Base-by-base conservation (phyloP, 352 stramenopile genomes). In the Globisporangium takayamanum region DNA sequence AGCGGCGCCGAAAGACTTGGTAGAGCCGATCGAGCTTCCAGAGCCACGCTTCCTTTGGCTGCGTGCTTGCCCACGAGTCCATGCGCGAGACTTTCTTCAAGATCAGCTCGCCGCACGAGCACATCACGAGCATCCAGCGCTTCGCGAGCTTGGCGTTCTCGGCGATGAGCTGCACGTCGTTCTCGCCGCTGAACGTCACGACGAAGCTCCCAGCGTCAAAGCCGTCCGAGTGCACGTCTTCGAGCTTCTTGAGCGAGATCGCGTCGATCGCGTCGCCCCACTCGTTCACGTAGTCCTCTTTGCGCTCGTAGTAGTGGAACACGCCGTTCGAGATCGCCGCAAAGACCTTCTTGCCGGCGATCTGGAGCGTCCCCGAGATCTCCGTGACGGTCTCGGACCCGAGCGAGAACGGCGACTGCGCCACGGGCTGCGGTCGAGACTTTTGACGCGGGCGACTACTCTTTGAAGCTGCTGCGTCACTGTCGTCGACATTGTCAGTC, bases 121-220 rank as follows among this genome's bases (percentile, higher is more conserved):
- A 95, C 80, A 95, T 93, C 11, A 92, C 82, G 20, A 95, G 72
- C 85, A 95, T 95, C 85, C 85, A 95, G 20, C 73, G 70, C 68
- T 93, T 93, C 6, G 84, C 81, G 25, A 77, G 58, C 59, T 83
- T 84, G 0, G 70, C 76, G 30, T 67, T 88, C 62, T 91, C 80
- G 2, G 83, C 83, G 15, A 89, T 70, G 22, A 95, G 66, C 57
- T 81, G 76, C 18, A 93, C 77, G 28, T 89, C 71, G 55, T 85
- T 76, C 60, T 93, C 81, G 33, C 80, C 72, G 26, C 73, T 72
- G 14, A 95, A 75, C 57, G 86, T 84, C 5, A 93, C 74, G 10
- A 89, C 78, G 64, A 95, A 92, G 60, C 78, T 88, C 22, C 78
- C 79, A 42, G 78, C 66, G 58, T 88, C 71, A 46, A 88, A 70